phyloP scores from a whole-genome alignment of 345 rosid genomes.

The Capsella bursapastoris region DNA sequence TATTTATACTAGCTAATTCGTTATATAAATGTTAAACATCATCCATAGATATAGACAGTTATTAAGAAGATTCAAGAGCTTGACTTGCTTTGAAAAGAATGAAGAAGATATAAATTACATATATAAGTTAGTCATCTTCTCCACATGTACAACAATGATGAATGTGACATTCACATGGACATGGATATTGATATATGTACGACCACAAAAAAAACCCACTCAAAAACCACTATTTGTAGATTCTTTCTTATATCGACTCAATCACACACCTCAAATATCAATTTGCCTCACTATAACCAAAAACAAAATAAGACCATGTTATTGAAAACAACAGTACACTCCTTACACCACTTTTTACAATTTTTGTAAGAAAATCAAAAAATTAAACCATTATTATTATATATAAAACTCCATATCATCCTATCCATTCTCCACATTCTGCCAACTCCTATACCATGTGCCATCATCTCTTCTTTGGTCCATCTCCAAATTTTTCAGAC shows the following conservation, averaged over 20 bases:
- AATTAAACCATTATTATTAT: not conserved
- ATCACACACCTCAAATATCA: slow-evolving; percentile 23
- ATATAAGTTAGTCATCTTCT: slow-evolving; percentile 34
- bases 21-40: not conserved
- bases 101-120: not conserved
- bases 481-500: slow-evolving; percentile 28
- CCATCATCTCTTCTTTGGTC: slow-evolving; percentile 36
- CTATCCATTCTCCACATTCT: slow-evolving; percentile 42
- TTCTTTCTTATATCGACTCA: slow-evolving; percentile 26
- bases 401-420: slow-evolving; percentile 27
- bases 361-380: not conserved
- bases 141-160: slow-evolving; percentile 39
- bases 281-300: slow-evolving; percentile 41
- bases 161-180: slow-evolving; percentile 47
- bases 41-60: not conserved
- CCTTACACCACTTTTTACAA: not conserved
- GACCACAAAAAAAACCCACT: slow-evolving; percentile 30
- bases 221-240: slow-evolving; percentile 34
- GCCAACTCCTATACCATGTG: slow-evolving; percentile 42
- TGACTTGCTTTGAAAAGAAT: not conserved
- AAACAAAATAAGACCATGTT: slow-evolving; percentile 49
- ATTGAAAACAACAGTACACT: slow-evolving; percentile 40
- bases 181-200: slow-evolving; percentile 30
- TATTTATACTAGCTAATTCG: not conserved
- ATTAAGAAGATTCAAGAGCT: not conserved